Conservation (phyloP, 1,284 basidiomycete genomes). For the Athelia psychrophila region DNA sequence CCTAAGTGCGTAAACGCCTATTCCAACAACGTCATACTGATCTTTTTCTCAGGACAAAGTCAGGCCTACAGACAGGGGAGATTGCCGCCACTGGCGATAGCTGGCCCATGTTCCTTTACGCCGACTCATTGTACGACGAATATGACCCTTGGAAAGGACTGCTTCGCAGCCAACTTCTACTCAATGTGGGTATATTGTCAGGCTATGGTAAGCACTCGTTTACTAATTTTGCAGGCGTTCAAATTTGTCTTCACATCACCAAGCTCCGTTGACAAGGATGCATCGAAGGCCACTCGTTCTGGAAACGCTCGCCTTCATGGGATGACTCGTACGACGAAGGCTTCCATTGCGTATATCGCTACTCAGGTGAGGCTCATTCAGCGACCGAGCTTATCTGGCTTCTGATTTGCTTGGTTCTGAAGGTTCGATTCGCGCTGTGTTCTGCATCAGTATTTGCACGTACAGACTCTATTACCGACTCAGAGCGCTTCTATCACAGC, state of each 20-base stretch:
- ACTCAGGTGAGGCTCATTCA: constrained; percentile 4
- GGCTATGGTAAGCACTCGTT: neutral
- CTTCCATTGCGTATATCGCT: constrained; percentile 12
- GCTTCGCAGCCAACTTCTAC: constrained; percentile 3
- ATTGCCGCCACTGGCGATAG: constrained; percentile 4
- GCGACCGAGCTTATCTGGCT: neutral
- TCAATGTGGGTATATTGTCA: constrained; percentile 6
- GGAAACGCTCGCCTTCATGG: constrained; percentile 13
- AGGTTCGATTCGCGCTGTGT: constrained; percentile 7
- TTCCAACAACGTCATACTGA: neutral
- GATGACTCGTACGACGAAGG: constrained; percentile 6
- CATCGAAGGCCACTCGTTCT: constrained; percentile 10
- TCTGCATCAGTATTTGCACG: constrained; percentile 4
- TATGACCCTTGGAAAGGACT: constrained; percentile 12
- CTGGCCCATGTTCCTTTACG: constrained; percentile 10
- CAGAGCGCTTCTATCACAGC: constrained; percentile 5
- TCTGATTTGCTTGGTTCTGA: constrained; percentile 5
- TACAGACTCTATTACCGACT: constrained; percentile 7
- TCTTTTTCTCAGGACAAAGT: neutral
- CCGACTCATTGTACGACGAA: constrained; percentile 3
- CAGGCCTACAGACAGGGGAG: neutral
- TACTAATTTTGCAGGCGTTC: constrained; percentile 4
- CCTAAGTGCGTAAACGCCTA: neutral
- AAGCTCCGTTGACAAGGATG: constrained; percentile 9
- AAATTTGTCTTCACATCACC: constrained; percentile 9